These are phyloP conservation scores for Rhynchosporium graminicola DNA, from an alignment of 2,329 filamentous ascomycete species.

Conservation along the genomic window DNA sequence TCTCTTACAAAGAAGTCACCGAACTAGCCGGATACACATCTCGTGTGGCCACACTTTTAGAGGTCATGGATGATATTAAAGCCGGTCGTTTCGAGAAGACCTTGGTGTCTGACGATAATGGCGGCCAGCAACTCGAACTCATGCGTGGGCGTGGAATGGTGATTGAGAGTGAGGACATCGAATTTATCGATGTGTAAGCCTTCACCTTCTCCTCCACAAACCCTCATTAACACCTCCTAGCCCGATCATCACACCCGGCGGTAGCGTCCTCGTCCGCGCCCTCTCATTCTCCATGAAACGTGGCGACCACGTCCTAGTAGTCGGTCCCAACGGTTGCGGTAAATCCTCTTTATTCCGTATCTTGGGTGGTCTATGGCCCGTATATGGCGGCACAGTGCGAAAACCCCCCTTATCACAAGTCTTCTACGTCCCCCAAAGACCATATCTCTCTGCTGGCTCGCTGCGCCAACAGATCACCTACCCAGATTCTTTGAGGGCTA, in stretches of 20 bases:
- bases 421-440: constrained; percentile 96
- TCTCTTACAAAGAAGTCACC: constrained; percentile 96
- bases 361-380: constrained; percentile 93
- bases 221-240: constrained; percentile 38
- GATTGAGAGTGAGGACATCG: constrained; percentile 78
- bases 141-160: constrained; percentile 80
- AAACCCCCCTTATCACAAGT: constrained; percentile 92
- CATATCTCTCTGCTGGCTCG: constrained; percentile 87
- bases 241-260: constrained; percentile 95
- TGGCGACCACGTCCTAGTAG: constrained; percentile 85
- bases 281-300: constrained; percentile 85
- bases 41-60: constrained; percentile 82
- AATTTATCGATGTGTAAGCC: constrained; percentile 76
- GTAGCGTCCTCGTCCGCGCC: constrained; percentile 83
- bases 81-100: constrained; percentile 94
- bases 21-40: constrained; percentile 95
- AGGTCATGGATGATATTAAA: constrained; percentile 93
- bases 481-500: constrained; percentile 83
- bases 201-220: too few relatives aligned
- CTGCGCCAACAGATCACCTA: constrained; percentile 98
- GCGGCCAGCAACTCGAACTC: constrained; percentile 78
- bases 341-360: constrained; percentile 97
- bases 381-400: constrained; percentile 90
- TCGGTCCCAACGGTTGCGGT: constrained; percentile 95
- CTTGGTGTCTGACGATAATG: constrained; percentile 84